Base-by-base conservation (phyloP, 1,284 basidiomycete species). In the Cutaneotrichosporon sp. region DNA sequence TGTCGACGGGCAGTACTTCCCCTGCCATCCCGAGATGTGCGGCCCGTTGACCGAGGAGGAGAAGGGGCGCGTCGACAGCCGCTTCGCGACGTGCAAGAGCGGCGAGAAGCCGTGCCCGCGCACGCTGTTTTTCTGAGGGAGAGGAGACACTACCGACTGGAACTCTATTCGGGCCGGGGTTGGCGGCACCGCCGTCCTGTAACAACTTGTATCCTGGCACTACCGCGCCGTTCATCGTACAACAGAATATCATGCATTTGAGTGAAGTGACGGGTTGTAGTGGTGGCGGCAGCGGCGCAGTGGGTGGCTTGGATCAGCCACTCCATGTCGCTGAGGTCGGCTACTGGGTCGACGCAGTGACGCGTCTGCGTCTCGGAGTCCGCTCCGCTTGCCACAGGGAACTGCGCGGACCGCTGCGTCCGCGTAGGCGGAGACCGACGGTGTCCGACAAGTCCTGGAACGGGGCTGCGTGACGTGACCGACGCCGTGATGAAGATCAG, bases 1-100 rank as follows among this genome's bases (percentile, higher is more conserved):
- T 18, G 70, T 77, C 43, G 67, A 74, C 34, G 76, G 75, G 24
- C 65, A 69, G 20, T 76, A 77, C 59, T 67, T 73, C 56, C 75
- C 76, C 10, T 78, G 75, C 61, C 76, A 78, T 62, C 76, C 76
- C 5, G 72, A 76, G 9, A 70, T 70, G 3, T 72, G 71, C 31
- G 72, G 72, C 1, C 72, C 75, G n/a, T 42, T 78, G 38, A 74
- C 75, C 0, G 75, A 78, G 71, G 71, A 63, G 51, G 76, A 78
- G 63, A 76, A 78, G 63, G 59, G 63, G 4, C 58, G 69, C 34
- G 73, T 78, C 29, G 76, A 78, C 61, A 66, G 66, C 43, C 65
- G 76, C 50, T 63, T 72, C 34, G 54, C 62, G 18, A 57, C 59
- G 16, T 64, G 73, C 52, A 70, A 72, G 56, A 66, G 59, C 9